A percentile compares a stretch with the other conserved stretches of the same genome.
phyloP scores from a whole-genome alignment of 139 green algal genomes.

The Zygnema cylindricum region DNA sequence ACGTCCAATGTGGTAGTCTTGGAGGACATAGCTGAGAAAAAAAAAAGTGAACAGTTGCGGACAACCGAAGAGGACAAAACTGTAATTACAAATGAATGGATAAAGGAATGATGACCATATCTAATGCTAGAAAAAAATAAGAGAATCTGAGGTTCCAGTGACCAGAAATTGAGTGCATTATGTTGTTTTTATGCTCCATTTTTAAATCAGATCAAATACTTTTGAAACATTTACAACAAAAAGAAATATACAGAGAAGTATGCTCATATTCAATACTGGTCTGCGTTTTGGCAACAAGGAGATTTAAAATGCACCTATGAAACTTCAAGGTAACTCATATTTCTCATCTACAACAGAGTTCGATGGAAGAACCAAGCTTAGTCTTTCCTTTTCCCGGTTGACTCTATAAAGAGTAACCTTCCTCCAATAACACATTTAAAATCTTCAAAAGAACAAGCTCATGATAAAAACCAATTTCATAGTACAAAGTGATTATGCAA shows the following conservation, averaged over 20 bases:
- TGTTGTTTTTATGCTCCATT: background rate
- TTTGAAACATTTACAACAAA: too few relatives aligned
- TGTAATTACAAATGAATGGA: too few relatives aligned
- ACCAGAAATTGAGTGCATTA: background rate
- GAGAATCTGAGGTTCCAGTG: background rate
- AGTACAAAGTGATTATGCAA: background rate
- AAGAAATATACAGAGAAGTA: too few relatives aligned
- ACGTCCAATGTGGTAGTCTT: background rate
- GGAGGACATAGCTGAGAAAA: background rate
- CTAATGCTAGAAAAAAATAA: background rate
- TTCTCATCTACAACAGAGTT: background rate
- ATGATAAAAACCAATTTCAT: background rate
- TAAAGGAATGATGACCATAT: too few relatives aligned
- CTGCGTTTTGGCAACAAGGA: too few relatives aligned
- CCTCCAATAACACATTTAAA: background rate
- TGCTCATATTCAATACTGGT: too few relatives aligned
- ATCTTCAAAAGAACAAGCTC: background rate
- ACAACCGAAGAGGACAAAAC: too few relatives aligned
- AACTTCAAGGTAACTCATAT: too few relatives aligned
- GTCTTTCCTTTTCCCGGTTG: too few relatives aligned
- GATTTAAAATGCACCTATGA: too few relatives aligned
- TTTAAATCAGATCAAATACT: background rate
- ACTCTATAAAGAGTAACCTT: background rate
- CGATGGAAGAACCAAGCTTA: too few relatives aligned
- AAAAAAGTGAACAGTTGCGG: background rate